Evolutionary conservation across 352 stramenopile species (phyloP).

Genomic region (Phytophthora boehmeriae): DNA sequence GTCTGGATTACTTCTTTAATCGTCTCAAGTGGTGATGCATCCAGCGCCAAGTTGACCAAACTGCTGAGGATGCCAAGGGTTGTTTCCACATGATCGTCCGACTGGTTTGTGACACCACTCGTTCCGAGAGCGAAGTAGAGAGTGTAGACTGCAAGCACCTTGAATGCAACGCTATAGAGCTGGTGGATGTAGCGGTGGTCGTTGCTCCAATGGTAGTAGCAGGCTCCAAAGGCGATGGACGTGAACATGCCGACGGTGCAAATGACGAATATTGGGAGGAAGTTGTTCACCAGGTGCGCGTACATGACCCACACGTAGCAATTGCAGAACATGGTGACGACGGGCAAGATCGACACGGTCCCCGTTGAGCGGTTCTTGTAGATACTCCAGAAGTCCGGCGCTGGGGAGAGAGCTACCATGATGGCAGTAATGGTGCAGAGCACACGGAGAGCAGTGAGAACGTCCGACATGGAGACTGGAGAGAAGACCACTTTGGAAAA

Average conservation of each 20-base stretch:
- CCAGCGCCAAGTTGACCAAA: conserved; percentile 19
- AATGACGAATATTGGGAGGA: conserved; percentile 42
- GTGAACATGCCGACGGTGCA: conserved; percentile 31
- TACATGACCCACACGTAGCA: conserved; percentile 28
- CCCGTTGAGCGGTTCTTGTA: conserved; percentile 14
- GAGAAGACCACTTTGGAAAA: no score
- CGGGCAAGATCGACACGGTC: conserved; percentile 21
- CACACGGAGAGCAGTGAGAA: conserved; percentile 1
- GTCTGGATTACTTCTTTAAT: conserved; percentile 27
- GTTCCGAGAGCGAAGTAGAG: conserved; percentile 29
- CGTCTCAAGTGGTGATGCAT: conserved; percentile 25
- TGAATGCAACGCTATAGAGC: conserved; percentile 78
- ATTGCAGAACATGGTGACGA: conserved; percentile 24
- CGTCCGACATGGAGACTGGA: no score
- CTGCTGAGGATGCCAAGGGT: conserved; percentile 29
- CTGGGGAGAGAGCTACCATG: conserved; percentile 19
- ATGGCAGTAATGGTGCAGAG: conserved; percentile 25
- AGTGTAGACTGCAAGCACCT: conserved; percentile 45
- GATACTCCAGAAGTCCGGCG: conserved; percentile 26
- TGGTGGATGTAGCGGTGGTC: conserved; percentile 30
- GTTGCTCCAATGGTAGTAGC: conserved; percentile 41
- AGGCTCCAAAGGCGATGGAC: conserved; percentile 31
- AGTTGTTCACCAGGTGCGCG: conserved; percentile 28
- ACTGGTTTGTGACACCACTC: conserved; percentile 33
- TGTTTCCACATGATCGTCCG: conserved; percentile 18